Conservation (phyloP, 2,329 filamentous ascomycete species). For the Trichoderma cornu-damae region DNA sequence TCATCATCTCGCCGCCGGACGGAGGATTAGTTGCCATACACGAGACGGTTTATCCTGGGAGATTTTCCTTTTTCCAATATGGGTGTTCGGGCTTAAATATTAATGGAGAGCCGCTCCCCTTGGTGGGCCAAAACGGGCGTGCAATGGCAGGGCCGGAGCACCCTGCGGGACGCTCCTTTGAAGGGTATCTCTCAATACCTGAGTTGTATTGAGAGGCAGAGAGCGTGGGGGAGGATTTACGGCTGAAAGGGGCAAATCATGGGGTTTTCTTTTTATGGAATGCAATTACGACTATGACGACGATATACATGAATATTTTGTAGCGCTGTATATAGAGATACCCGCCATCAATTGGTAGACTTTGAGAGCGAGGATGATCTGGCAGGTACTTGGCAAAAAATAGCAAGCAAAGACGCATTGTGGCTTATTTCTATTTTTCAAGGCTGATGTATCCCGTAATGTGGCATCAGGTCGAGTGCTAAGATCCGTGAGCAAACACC, state of each 20-base stretch:
- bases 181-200: background rate
- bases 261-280: background rate
- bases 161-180: background rate
- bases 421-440: slow-evolving; percentile 8
- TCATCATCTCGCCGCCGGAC: slow-evolving; percentile 25
- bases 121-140: background rate
- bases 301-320: slow-evolving; percentile 9
- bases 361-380: slow-evolving; percentile 26
- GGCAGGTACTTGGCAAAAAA: background rate
- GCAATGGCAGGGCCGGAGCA: slow-evolving; percentile 6
- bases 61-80: background rate
- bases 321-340: slow-evolving; percentile 32
- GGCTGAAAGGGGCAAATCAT: background rate
- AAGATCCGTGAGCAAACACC: background rate
- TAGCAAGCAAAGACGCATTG: slow-evolving; percentile 27
- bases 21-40: slow-evolving; percentile 23
- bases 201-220: background rate
- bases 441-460: background rate
- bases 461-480: background rate
- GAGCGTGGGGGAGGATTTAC: background rate
- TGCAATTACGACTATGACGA: slow-evolving; percentile 18
- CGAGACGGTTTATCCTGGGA: background rate
- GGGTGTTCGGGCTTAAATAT: background rate
- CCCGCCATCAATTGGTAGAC: slow-evolving; percentile 25
- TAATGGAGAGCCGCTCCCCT: slow-evolving; percentile 7